Conservation (phyloP, 768 basidiomycete species). For the Boletales sp. region DNA sequence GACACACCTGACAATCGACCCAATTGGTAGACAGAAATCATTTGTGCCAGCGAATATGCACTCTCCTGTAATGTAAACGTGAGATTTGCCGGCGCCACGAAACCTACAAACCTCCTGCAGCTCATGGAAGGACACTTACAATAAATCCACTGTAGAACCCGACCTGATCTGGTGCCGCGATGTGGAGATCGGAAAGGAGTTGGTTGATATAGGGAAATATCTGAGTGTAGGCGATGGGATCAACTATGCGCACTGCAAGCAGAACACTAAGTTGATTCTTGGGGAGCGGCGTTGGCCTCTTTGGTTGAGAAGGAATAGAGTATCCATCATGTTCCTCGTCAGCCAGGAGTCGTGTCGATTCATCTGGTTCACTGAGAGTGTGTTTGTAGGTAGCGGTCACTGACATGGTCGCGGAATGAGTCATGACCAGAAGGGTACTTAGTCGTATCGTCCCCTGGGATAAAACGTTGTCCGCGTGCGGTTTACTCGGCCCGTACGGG, state of each 20-base stretch:
- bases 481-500: too few species aligned
- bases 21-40: constrained; percentile 60
- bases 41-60: constrained; percentile 56
- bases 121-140: constrained; percentile 26
- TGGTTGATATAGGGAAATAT: constrained; percentile 67
- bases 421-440: background rate
- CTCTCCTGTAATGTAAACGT: constrained; percentile 44
- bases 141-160: constrained; percentile 68
- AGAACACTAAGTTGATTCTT: constrained; percentile 42
- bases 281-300: constrained; percentile 29
- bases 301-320: background rate
- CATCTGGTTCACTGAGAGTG: background rate
- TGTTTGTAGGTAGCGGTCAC: background rate
- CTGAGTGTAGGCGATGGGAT: constrained; percentile 59
- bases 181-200: constrained; percentile 49
- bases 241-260: constrained; percentile 47
- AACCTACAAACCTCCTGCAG: too few species aligned
- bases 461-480: too few species aligned
- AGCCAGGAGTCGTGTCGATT: constrained; percentile 14
- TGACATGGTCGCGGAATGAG: background rate
- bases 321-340: constrained; percentile 3
- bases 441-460: too few species aligned
- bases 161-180: constrained; percentile 53
- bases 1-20: constrained; percentile 47
- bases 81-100: background rate